Base-by-base conservation (phyloP, 1,139 yeast genomes). In the Suhomyces maxii region DNA sequence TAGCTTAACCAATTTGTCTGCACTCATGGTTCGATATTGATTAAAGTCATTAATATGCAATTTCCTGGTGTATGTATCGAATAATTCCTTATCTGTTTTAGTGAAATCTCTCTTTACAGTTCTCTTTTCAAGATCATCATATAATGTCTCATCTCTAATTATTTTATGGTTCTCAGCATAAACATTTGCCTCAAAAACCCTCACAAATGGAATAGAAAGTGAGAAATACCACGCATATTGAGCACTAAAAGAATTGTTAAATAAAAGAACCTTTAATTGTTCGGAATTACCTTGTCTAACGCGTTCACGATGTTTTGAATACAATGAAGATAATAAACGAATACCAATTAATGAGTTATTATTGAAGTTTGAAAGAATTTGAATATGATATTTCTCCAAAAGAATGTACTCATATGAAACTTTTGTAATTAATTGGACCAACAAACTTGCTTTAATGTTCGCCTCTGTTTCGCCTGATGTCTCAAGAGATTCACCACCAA, bases 221-320 rank as follows among this genome's bases (percentile, higher is more conserved):
- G 77, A 63, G 45, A 73, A 52, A 47, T 62, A 69, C 79, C 79
- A 74, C 1, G 72, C 58, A 53, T 65, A 69, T 48, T 70, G 73
- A 4, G 65, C 59, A 50, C 75, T 69, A 52, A 61, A 70, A 38
- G 61, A 58, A 3, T 66, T 58, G 51, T 73, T 75, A 54, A 55
- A 73, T 13, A 68, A 47, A 40, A 75, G 56, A 0, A 73, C 69
- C 47, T 71, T 73, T 7, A 52, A 35, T 50, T 46, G 54, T 14
- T 54, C 53, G 4, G 47, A 32, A 28, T 52, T 45, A 5, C 45
- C 47, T n/a, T 37, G 40, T 28, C 45, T 56, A 14, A 56, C 44
- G 26, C 53, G 53, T 1, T 54, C 49, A 39, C 53, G 54, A 46
- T 58, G 67, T 26, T 45, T 50, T 6, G 58, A 53, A 48, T 64